Conservation (phyloP, 2,329 filamentous ascomycete genomes). For the Penicillium sp. region DNA sequence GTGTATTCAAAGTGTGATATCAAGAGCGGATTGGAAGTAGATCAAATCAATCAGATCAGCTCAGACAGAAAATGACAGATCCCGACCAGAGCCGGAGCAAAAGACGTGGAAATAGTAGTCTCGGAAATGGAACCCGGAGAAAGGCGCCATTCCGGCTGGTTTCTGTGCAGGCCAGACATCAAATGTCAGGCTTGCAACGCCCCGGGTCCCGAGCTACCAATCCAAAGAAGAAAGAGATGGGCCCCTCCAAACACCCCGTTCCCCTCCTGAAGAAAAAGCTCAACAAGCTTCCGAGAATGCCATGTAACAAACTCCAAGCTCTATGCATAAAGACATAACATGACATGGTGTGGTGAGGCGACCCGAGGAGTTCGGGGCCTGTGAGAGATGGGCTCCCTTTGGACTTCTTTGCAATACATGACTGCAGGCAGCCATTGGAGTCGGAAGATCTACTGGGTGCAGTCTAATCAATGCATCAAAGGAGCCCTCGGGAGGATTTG, state of each 20-base stretch:
- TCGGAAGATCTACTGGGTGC: neutral
- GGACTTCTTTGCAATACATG: neutral
- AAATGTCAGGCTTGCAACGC: neutral
- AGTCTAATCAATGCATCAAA: neutral
- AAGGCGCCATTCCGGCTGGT: neutral
- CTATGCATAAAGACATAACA: conserved; percentile 45
- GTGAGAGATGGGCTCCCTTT: neutral
- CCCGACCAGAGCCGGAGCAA: neutral
- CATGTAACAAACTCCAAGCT: conserved; percentile 43
- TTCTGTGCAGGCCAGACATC: neutral
- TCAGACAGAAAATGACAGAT: neutral
- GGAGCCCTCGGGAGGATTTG: neutral
- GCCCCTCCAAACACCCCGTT: conserved; percentile 29
- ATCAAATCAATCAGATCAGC: conserved; percentile 1
- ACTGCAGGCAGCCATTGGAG: neutral
- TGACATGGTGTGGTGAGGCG: conserved; percentile 29
- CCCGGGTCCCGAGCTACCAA: neutral
- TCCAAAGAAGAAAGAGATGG: conserved; percentile 6
- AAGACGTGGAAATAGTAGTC: neutral
- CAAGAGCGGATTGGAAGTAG: conserved; percentile 6
- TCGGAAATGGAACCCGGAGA: neutral
- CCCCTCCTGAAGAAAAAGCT: conserved; percentile 28
- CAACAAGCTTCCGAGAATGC: conserved; percentile 35
- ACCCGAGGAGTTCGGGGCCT: neutral
- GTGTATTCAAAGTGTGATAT: conserved; percentile 2